Evolutionary conservation across 192 early-diverging fungal genomes (phyloP).

Genomic region (Entomortierella chlamydospora): DNA sequence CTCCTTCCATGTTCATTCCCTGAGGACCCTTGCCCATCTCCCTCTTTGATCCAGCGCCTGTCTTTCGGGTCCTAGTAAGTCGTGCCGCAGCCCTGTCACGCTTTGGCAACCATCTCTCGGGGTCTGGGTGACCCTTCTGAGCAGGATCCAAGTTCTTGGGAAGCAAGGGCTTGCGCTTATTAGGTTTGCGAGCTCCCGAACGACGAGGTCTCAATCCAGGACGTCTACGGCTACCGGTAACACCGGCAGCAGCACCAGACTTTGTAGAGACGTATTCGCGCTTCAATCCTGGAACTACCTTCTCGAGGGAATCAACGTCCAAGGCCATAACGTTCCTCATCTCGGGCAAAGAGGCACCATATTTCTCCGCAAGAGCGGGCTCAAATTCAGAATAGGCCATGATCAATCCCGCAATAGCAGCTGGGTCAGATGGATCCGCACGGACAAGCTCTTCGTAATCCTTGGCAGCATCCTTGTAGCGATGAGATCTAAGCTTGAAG

Average conservation of each 20-base stretch:
- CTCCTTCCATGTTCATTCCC: slow-evolving; percentile 70
- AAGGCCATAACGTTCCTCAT: slow-evolving; percentile 31
- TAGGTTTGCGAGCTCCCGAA: slow-evolving; percentile 51
- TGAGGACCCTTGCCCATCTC: slow-evolving; percentile 70
- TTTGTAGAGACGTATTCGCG: slow-evolving; percentile 57
- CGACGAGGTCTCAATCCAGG: slow-evolving; percentile 37
- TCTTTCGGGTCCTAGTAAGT: slow-evolving; percentile 68
- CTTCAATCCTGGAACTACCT: slow-evolving; percentile 65
- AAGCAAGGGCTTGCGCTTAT: slow-evolving; percentile 67
- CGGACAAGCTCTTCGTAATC: slow-evolving; percentile 79
- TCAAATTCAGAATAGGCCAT: slow-evolving; percentile 73
- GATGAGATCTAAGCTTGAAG: slow-evolving; percentile 72
- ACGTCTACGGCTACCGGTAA: slow-evolving; percentile 11
- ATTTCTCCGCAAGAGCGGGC: slow-evolving; percentile 71
- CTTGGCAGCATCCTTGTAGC: slow-evolving; percentile 70
- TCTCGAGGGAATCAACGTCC: slow-evolving; percentile 69
- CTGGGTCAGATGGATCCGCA: slow-evolving; percentile 70
- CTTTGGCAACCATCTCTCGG: slow-evolving; percentile 80
- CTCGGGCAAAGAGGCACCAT: slow-evolving; percentile 64
- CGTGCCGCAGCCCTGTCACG: slow-evolving; percentile 68
- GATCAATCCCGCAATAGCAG: slow-evolving; percentile 75
- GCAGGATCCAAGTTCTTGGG: slow-evolving; percentile 69
- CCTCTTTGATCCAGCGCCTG: slow-evolving; percentile 56
- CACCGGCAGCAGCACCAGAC: background rate
- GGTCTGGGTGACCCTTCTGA: slow-evolving; percentile 60